Percentiles rank a stretch among this genome's conserved stretches.
phyloP scores from a whole-genome alignment of 768 basidiomycete species.

The Tremella fuciformis region DNA sequence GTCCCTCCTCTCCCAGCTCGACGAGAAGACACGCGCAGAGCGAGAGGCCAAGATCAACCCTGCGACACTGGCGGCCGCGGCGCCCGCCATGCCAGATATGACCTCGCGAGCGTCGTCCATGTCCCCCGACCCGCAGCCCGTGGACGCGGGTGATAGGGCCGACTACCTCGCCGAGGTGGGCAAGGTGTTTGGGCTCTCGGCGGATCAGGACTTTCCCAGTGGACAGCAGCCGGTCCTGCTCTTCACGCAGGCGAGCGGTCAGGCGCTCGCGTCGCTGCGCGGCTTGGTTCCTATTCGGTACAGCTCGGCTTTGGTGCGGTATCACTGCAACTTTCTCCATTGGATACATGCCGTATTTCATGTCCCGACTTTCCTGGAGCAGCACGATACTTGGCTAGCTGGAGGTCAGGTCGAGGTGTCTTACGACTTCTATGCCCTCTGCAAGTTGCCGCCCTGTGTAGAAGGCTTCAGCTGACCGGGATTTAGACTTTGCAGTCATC shows the following conservation, averaged over 20 bases:
- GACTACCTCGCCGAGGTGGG: conserved; percentile 15
- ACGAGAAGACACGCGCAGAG: background rate
- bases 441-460: background rate
- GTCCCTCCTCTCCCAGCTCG: conserved; percentile 2
- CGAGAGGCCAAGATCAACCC: background rate
- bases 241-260: conserved; percentile 7
- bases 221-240: background rate
- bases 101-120: background rate
- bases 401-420: background rate
- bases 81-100: background rate
- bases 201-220: background rate
- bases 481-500: conserved; percentile 20
- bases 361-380: conserved; percentile 16
- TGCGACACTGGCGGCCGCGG: background rate
- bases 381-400: conserved; percentile 21
- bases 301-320: conserved; percentile 12
- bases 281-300: conserved; percentile 10
- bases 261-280: conserved; percentile 15
- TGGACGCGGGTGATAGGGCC: conserved; percentile 4
- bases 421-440: conserved; percentile 22
- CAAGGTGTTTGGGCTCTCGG: conserved; percentile 15
- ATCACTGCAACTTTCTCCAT: conserved; percentile 21
- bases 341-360: conserved; percentile 30
- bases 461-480: background rate
- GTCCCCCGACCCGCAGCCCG: background rate